These are phyloP conservation scores for Erucastrum elatum DNA, from an alignment of 345 rosid species.

Conservation along the genomic window DNA sequence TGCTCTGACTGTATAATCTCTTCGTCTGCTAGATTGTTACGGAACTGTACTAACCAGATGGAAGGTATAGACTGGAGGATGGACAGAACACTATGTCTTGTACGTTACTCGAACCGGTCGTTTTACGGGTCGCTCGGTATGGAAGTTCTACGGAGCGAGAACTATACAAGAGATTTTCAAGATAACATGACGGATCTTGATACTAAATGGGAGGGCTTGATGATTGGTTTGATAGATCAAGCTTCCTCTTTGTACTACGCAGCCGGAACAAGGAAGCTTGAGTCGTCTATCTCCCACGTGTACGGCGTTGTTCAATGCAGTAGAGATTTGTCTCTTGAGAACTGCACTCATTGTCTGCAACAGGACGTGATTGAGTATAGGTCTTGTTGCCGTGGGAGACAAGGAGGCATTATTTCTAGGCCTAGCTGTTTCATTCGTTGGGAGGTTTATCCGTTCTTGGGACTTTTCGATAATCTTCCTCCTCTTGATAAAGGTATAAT, in stretches of 20 bases:
- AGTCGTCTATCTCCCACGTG: slow-evolving; percentile 2
- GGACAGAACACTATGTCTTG: slow-evolving; percentile 20
- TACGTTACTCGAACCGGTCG: slow-evolving; percentile 27
- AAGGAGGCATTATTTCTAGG: slow-evolving; percentile 38
- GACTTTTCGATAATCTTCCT: background rate
- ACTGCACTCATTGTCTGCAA: slow-evolving; percentile 39
- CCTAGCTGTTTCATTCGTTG: slow-evolving; percentile 47
- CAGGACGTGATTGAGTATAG: slow-evolving; percentile 10
- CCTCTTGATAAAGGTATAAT: background rate
- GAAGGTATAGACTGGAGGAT: slow-evolving; percentile 24
- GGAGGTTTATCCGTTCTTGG: slow-evolving; percentile 38
- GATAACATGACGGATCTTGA: slow-evolving; percentile 18
- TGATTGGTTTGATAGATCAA: slow-evolving; percentile 7
- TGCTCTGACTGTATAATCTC: slow-evolving; percentile 2
- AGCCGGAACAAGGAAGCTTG: background rate
- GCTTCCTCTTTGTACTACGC: slow-evolving; percentile 43
- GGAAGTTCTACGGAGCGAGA: background rate
- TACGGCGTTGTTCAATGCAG: slow-evolving; percentile 51
- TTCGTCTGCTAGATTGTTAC: background rate
- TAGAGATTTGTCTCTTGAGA: slow-evolving; percentile 34
- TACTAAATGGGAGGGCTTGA: slow-evolving; percentile 33
- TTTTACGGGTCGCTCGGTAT: slow-evolving; percentile 17
- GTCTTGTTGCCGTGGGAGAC: slow-evolving; percentile 30
- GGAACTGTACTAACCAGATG: slow-evolving; percentile 2
- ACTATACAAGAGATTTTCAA: slow-evolving; percentile 9